Evolutionary conservation across 1,284 basidiomycete species (phyloP).

Genomic region (Cryptococcus maquisensis): DNA sequence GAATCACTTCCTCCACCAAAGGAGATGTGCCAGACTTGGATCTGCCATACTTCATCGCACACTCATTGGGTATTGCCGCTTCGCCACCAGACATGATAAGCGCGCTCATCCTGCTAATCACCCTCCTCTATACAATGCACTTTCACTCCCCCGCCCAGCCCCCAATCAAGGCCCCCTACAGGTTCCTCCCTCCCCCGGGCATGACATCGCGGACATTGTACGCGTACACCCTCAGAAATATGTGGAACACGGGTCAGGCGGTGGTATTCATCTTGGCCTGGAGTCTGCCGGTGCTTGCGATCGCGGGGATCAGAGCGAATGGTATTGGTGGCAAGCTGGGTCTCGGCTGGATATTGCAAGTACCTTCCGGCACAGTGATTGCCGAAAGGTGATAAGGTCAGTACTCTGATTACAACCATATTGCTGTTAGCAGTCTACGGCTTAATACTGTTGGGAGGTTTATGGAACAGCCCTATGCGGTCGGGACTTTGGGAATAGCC

Average conservation of each 20-base stretch:
- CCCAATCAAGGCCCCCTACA: not conserved
- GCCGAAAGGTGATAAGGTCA: not conserved
- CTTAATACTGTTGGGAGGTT: conserved; percentile 2
- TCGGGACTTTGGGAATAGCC: not conserved
- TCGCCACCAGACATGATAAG: conserved; percentile 3
- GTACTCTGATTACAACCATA: conserved; percentile 2
- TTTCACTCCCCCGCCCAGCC: conserved; percentile 4
- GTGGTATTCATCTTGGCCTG: not conserved
- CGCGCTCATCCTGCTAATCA: not conserved
- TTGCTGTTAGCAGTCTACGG: not conserved
- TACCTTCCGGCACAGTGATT: not conserved
- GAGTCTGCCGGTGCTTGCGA: conserved; percentile 3
- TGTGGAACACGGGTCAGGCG: not conserved
- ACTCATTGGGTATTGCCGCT: conserved; percentile 7
- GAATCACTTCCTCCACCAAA: no score
- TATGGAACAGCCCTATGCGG: conserved; percentile 6
- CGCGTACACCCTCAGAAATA: conserved; percentile 1
- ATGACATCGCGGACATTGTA: not conserved
- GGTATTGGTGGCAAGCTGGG: not conserved
- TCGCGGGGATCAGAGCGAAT: not conserved
- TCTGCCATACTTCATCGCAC: not conserved
- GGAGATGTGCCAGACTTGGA: not conserved
- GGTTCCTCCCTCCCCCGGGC: not conserved
- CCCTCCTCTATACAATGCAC: conserved; percentile 1
- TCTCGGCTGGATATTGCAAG: conserved; percentile 6